Percentiles rank a stretch among this genome's conserved stretches.
Conservation (phyloP, 768 basidiomycete genomes). For the Lactarius evosmus region DNA sequence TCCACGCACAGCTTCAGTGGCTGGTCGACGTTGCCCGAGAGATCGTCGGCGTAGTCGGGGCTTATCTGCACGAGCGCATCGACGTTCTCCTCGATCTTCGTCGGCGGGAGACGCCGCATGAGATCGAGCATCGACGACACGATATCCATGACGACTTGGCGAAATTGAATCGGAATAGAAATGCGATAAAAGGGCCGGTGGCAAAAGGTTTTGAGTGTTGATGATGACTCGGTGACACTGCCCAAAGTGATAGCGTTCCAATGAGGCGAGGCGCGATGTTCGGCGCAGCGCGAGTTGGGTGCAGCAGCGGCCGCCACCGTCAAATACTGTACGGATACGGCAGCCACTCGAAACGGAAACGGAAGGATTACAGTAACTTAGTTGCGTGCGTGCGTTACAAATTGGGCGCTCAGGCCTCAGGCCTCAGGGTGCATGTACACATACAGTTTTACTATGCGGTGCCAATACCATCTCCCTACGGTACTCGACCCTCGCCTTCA, state of each 20-base stretch:
- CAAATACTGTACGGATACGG: not conserved
- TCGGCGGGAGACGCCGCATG: conserved; percentile 93
- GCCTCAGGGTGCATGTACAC: too few species aligned
- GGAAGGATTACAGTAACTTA: too few species aligned
- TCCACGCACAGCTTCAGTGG: conserved; percentile 83
- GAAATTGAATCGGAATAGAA: not conserved
- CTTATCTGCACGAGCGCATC: conserved; percentile 74
- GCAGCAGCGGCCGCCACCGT: too few species aligned
- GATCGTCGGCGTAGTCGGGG: conserved; percentile 93
- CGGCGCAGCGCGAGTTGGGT: not conserved
- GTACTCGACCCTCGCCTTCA: conserved; percentile 35
- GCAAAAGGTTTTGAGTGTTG: too few species aligned
- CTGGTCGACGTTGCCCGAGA: conserved; percentile 92
- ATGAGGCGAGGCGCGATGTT: not conserved
- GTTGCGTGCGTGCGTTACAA: too few species aligned
- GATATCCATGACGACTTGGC: conserved; percentile 51
- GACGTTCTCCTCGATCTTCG: conserved; percentile 83
- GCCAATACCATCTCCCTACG: not conserved
- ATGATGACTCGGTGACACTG: too few species aligned
- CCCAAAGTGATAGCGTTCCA: not conserved
- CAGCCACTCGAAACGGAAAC: not conserved
- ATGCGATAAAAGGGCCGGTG: too few species aligned
- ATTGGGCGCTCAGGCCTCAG: too few species aligned
- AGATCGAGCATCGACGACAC: conserved; percentile 94
- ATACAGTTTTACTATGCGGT: not conserved